Percentiles rank a stretch among this genome's conserved stretches.
Evolutionary conservation across 106 monocot species (phyloP).

Genomic region (Dioscorea zingiberensis): DNA sequence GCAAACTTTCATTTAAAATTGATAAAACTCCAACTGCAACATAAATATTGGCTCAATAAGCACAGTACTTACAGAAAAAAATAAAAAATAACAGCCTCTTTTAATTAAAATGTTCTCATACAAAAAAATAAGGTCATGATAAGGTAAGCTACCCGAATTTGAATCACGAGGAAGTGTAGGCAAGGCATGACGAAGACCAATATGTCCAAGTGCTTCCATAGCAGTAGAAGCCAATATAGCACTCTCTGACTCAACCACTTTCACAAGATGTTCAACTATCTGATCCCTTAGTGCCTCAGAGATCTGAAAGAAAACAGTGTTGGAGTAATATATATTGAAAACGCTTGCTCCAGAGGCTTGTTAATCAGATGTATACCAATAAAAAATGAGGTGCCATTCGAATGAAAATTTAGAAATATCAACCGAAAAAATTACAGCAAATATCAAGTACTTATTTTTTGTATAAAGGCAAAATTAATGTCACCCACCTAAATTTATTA

Average conservation of each 20-base stretch:
- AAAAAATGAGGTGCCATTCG: too few species aligned
- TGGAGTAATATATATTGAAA: too few species aligned
- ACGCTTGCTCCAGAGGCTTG: too few species aligned
- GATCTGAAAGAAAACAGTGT: slow-evolving; percentile 32
- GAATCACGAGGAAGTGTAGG: slow-evolving; percentile 48
- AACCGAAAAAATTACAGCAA: too few species aligned
- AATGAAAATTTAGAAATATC: too few species aligned
- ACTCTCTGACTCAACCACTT: slow-evolving; percentile 65
- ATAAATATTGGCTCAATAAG: neutral
- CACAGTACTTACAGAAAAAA: neutral
- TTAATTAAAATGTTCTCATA: neutral
- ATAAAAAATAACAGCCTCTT: neutral
- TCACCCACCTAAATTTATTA: too few species aligned
- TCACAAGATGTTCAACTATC: slow-evolving; percentile 44
- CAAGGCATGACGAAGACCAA: slow-evolving; percentile 64
- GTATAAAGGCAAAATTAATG: too few species aligned
- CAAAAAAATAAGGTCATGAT: neutral
- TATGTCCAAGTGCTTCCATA: slow-evolving; percentile 95
- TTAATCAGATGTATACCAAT: too few species aligned
- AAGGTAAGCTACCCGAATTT: slow-evolving; percentile 34
- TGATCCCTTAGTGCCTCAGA: slow-evolving; percentile 36
- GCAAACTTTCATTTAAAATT: slow-evolving; percentile 50
- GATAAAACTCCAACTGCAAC: slow-evolving; percentile 55
- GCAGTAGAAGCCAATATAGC: slow-evolving; percentile 52
- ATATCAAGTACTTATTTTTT: too few species aligned